Evolutionary conservation across 176 grass and related monocot genomes (phyloP), one percentile per base, ranked within the genome.

Genomic region (Bonia amplexicaulis): DNA sequence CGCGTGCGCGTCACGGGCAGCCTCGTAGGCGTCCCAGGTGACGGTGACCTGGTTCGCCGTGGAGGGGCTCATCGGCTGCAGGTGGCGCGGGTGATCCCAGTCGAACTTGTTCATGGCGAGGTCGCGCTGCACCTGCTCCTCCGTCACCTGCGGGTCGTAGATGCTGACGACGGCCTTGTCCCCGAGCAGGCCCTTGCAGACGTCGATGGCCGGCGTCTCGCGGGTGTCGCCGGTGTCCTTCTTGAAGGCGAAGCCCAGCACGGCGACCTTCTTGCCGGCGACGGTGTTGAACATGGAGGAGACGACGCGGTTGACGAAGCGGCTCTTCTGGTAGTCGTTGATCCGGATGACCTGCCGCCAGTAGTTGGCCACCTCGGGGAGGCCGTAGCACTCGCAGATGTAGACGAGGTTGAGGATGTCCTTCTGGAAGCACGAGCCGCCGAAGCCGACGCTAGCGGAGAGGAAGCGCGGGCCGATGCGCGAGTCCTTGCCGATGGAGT

Each of bases 91-190:
- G 85, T 94, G 93, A 68, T 94, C 90, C 92, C 92, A 94, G 77
- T 92, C 90, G 70, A 92, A 94, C 84, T 92, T 87, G 29, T 86
- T 94, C 92, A 94, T 94, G 55, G 90, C 87, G 3, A 95, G 90
- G 76, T 95, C 93, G 9, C 93, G 76, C 55, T 86, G 29, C 26
- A 93, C 88, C 87, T 93, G 93, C 65, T 96, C 93, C 77, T 85
- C 93, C 12, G 86, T 80, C 55, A 96, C 91, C 82, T 96, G 84
- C 17, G 93, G 93, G 74, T 95, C 93, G 52, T 95, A 95, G 91
- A 95, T 80, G 86, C 93, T 87, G 3, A 95, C 5, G 10, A 85
- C 41, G 10, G 87, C 82, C 82, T 89, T 89, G 87, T 89, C 87
- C 1, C 87, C 69, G 27, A 89, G 81, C 69, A 89, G 69, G 2